phyloP scores from a whole-genome alignment of 2,329 filamentous ascomycete genomes.

The Colletotrichum costaricense region DNA sequence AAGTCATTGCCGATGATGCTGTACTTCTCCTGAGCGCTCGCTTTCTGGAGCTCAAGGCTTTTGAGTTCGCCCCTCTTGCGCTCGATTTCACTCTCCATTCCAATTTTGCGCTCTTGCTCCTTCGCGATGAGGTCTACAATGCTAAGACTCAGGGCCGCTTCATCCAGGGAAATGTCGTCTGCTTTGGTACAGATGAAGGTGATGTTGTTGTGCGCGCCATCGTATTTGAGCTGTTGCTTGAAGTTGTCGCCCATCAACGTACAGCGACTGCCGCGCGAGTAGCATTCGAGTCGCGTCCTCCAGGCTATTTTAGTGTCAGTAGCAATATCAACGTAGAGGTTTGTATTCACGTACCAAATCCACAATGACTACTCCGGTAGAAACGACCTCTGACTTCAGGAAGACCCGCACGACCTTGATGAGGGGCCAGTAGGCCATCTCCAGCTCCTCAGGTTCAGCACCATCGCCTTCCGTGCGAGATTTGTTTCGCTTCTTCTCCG shows the following conservation, averaged over 20 bases:
- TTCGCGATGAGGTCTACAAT: background rate
- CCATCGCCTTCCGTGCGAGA: background rate
- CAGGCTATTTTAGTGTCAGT: conserved; percentile 51
- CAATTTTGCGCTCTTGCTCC: background rate
- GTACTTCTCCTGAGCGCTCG: background rate
- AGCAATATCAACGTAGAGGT: background rate
- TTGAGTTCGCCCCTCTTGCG: background rate
- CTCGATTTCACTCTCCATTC: background rate
- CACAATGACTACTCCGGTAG: conserved; percentile 49
- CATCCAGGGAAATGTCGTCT: conserved; percentile 62
- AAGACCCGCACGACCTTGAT: conserved; percentile 61
- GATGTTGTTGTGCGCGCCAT: conserved; percentile 63
- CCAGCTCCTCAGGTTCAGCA: background rate
- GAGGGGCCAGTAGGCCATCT: conserved; percentile 57
- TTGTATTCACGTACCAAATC: conserved; percentile 56
- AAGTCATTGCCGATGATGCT: background rate
- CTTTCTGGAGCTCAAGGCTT: background rate
- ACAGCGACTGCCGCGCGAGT: conserved; percentile 68
- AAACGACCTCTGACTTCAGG: conserved; percentile 46
- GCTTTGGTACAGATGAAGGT: conserved; percentile 74
- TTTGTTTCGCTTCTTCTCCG: background rate
- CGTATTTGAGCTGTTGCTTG: conserved; percentile 69
- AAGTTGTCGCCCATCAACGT: conserved; percentile 66
- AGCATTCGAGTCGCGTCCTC: conserved; percentile 69
- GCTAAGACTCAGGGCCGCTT: conserved; percentile 48